phyloP scores from a whole-genome alignment of 163 green algal genomes.

The Prototheca cutis region DNA sequence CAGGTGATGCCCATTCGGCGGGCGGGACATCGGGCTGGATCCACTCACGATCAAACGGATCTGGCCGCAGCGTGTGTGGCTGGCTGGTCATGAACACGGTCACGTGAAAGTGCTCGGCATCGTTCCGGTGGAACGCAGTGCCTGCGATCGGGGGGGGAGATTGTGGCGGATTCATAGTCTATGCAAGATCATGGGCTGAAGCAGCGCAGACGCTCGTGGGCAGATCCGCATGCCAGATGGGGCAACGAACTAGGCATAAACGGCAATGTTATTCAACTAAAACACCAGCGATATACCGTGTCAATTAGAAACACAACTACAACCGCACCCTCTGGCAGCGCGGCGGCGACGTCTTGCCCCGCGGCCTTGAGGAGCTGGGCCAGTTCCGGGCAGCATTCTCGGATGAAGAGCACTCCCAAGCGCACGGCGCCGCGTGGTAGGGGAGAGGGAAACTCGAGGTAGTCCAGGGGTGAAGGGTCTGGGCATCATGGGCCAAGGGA shows the following conservation, averaged over 20 bases:
- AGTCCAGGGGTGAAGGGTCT: conserved; percentile 13
- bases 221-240: too few relatives aligned
- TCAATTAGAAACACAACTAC: too few relatives aligned
- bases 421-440: conserved; percentile 19
- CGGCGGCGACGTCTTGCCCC: conserved; percentile 8
- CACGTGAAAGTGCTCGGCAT: conserved; percentile 27
- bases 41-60: conserved; percentile 12
- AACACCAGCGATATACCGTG: too few relatives aligned
- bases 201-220: not conserved
- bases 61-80: conserved; percentile 15
- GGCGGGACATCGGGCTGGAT: not conserved
- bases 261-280: too few relatives aligned
- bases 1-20: conserved; percentile 1
- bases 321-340: too few relatives aligned
- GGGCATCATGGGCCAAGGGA: not conserved
- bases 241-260: too few relatives aligned
- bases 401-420: conserved; percentile 27
- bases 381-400: conserved; percentile 2
- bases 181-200: not conserved
- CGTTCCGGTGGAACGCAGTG: conserved; percentile 16
- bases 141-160: too few relatives aligned
- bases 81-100: conserved; percentile 27
- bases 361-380: not conserved
- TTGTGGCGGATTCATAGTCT: not conserved
- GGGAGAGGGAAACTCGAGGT: conserved; percentile 17